Evolutionary conservation across 23 red algal species (phyloP).

Genomic region (Gracilariopsis chorda): DNA sequence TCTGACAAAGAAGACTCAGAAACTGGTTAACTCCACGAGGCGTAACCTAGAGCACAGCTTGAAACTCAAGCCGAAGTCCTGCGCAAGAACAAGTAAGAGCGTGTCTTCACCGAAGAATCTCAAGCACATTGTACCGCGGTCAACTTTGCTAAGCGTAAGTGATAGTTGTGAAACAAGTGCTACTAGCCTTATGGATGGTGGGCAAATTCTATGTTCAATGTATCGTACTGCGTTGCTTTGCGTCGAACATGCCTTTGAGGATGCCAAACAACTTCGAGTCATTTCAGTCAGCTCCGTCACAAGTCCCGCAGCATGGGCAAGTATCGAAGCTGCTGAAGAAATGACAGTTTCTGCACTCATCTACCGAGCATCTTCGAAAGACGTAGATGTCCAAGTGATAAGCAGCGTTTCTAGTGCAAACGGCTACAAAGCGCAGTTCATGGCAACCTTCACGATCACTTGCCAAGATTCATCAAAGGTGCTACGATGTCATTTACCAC

Average conservation of each 20-base stretch:
- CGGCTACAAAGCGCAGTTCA: neutral
- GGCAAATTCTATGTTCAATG: slow-evolving; percentile 34
- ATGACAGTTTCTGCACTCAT: neutral
- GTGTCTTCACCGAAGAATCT: neutral
- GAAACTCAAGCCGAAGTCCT: neutral
- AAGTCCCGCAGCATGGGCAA: neutral
- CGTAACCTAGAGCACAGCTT: neutral
- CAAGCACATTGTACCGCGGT: neutral
- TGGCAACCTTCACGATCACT: neutral
- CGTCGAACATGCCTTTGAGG: neutral
- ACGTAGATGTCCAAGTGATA: neutral
- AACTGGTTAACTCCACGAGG: neutral
- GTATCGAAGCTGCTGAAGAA: neutral
- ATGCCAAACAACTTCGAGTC: neutral
- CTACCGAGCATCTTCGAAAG: neutral
- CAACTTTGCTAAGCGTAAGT: neutral
- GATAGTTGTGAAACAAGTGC: neutral
- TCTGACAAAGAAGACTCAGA: neutral
- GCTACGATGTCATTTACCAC: neutral
- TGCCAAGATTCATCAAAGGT: neutral
- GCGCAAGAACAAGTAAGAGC: neutral
- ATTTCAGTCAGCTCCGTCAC: neutral
- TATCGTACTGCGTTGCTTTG: slow-evolving; percentile 9
- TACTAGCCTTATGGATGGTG: neutral
- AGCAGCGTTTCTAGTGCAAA: neutral